Percentiles rank a stretch among this genome's conserved stretches.
These are phyloP conservation scores for Ceratocystis eucalypticola DNA, from an alignment of 2,329 filamentous ascomycete genomes.

Conservation along the genomic window DNA sequence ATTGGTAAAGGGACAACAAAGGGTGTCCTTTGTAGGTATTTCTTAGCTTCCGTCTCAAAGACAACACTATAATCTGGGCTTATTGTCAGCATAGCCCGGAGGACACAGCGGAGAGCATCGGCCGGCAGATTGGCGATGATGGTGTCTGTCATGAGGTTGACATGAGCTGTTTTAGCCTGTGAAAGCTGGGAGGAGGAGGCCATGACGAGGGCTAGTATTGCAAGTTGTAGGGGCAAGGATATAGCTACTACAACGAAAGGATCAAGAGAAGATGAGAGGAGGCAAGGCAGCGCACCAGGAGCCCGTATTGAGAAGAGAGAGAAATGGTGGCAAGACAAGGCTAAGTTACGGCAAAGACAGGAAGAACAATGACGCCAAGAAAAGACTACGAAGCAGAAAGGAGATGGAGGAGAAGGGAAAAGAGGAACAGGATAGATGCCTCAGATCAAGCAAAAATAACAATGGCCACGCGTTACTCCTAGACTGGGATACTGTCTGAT, in stretches of 20 bases:
- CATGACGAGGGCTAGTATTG: background rate
- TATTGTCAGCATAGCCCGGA: conserved; percentile 24
- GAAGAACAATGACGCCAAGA: background rate
- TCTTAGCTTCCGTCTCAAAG: conserved; percentile 25
- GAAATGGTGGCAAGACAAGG: background rate
- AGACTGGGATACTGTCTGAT: background rate
- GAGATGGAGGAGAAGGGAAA: background rate
- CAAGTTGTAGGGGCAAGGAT: background rate
- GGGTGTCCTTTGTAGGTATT: conserved; percentile 23
- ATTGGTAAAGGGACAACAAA: conserved; percentile 11
- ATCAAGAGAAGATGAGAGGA: background rate
- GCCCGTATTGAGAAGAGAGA: background rate
- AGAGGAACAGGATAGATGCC: background rate
- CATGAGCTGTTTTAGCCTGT: conserved; percentile 27
- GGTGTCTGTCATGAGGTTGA: conserved; percentile 36
- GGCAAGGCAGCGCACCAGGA: background rate
- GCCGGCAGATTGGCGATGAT: conserved; percentile 32
- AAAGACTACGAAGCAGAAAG: background rate
- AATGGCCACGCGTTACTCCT: background rate
- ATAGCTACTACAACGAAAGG: background rate
- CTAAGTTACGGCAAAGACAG: background rate
- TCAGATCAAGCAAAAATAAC: background rate
- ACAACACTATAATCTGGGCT: conserved; percentile 25
- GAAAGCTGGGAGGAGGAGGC: background rate
- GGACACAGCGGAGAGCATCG: conserved; percentile 29